Evolutionary conservation across 208 protist genomes (phyloP), one percentile per base, ranked within the genome.

Genomic region (Acanthamoeba castellanii): DNA sequence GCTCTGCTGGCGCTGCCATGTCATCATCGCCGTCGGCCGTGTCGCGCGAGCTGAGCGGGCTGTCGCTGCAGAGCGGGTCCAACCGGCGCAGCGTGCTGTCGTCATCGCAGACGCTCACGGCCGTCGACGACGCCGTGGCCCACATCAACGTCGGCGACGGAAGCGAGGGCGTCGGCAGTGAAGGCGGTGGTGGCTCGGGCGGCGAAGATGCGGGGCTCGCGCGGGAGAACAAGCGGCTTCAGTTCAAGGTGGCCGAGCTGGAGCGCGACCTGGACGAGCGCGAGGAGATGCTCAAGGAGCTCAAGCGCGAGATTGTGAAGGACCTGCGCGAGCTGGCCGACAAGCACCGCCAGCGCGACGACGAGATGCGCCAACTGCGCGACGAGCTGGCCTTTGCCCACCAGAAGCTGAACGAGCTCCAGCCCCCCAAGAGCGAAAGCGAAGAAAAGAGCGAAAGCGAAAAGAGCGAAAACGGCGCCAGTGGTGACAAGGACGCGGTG

Each of bases 41-140:
- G 37, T 82, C 74, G 74, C 74, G 74, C 14, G 74, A 82, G 37
- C 74, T 82, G 8, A 42, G 74, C 74, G 74, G 74, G 27, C 6
- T 82, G 74, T 82, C 74, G 74, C 74, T 82, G 18, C 74, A 55
- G 74, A 82, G 74, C 42, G 74, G 74, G 20, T 82, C 74, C 30
- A 82, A 82, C 6, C 74, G 74, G 1, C 74, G 74, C 74, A 82
- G 74, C 74, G 74, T n/a, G 32, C 37, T 82, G 37, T 42, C 74
- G 30, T 82, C 74, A 1, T 82, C 74, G 74, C 74, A 82, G 74
- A 50, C 74, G 74, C 74, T 30, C 8, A 18, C 45, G 74, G 74
- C 74, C 1, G 37, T 82, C 30, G 74, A 82, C 42, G 74, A 82
- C 14, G 74, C 25, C 27, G 32, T 82, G 18, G 74, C 14, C 9